Conservation (phyloP, 441 rosid species). For the Mallotus japonicus region DNA sequence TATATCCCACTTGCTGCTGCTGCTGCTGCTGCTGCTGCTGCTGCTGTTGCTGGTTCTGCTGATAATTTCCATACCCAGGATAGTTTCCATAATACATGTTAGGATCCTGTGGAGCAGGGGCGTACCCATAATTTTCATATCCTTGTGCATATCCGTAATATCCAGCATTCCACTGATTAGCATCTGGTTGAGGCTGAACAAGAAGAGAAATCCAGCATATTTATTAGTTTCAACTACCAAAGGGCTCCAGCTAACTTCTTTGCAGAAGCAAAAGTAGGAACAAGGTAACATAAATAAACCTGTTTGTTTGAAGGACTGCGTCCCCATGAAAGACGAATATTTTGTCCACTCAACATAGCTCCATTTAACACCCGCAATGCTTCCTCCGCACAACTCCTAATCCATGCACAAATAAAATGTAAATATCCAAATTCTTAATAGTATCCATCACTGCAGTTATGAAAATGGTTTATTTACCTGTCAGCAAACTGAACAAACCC, state of each 20-base stretch:
- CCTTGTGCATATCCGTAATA: conserved; percentile 74
- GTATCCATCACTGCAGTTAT: not conserved
- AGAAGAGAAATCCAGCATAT: not conserved
- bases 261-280: not conserved
- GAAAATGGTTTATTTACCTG: conserved; percentile 44
- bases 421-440: not conserved
- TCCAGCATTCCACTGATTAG: conserved; percentile 51
- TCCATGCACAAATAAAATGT: conserved; percentile 11
- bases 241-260: not conserved
- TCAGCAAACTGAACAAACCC: conserved; percentile 93
- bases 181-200: conserved; percentile 50
- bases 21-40: conserved; percentile 53
- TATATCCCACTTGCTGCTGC: conserved; percentile 65
- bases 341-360: conserved; percentile 70
- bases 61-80: conserved; percentile 66
- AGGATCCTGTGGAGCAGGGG: conserved; percentile 69
- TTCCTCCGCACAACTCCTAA: conserved; percentile 91
- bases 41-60: conserved; percentile 35
- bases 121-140: conserved; percentile 77
- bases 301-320: conserved; percentile 89
- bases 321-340: conserved; percentile 91
- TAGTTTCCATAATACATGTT: conserved; percentile 76
- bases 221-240: conserved; percentile 9
- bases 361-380: conserved; percentile 72
- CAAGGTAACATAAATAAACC: conserved; percentile 30